Percentiles rank a stretch among this genome's conserved stretches.
Evolutionary conservation across 192 early-diverging fungal species (phyloP).

Genomic region (Umbelopsis isabellina): DNA sequence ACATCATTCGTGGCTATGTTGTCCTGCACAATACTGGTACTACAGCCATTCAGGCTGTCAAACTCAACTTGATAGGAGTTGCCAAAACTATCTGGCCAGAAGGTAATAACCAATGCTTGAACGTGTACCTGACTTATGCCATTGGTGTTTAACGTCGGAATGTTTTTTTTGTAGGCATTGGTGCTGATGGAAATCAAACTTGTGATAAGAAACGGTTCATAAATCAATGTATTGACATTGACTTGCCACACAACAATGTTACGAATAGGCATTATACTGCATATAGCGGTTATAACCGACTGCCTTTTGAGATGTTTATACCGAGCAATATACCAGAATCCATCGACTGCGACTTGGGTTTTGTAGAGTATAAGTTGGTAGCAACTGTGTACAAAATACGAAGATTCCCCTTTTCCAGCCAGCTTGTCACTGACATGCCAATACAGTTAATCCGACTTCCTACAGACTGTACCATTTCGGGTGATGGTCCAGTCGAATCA

Average conservation of each 20-base stretch:
- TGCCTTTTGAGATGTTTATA: conserved; percentile 39
- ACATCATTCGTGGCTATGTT: conserved; percentile 33
- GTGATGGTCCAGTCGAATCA: conserved; percentile 2
- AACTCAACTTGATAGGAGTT: conserved; percentile 30
- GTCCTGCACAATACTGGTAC: conserved; percentile 17
- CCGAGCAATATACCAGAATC: conserved; percentile 37
- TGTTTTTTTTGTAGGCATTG: not conserved
- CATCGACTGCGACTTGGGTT: conserved; percentile 35
- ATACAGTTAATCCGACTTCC: conserved; percentile 2
- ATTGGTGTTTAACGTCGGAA: not conserved
- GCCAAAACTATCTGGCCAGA: conserved; percentile 42
- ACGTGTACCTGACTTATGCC: not conserved
- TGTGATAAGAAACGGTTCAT: conserved; percentile 5
- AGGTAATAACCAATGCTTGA: conserved; percentile 6
- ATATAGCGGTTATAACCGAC: conserved; percentile 12
- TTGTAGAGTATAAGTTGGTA: conserved; percentile 31
- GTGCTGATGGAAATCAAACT: conserved; percentile 13
- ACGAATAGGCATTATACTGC: not conserved
- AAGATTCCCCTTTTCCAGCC: conserved; percentile 6
- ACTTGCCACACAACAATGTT: not conserved
- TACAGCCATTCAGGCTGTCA: conserved; percentile 23
- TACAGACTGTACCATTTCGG: not conserved
- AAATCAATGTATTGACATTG: conserved; percentile 3
- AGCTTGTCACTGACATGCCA: not conserved
- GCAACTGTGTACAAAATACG: not conserved